These are phyloP conservation scores for Corinectria fuckeliana DNA, from an alignment of 2,329 filamentous ascomycete species.

Conservation along the genomic window DNA sequence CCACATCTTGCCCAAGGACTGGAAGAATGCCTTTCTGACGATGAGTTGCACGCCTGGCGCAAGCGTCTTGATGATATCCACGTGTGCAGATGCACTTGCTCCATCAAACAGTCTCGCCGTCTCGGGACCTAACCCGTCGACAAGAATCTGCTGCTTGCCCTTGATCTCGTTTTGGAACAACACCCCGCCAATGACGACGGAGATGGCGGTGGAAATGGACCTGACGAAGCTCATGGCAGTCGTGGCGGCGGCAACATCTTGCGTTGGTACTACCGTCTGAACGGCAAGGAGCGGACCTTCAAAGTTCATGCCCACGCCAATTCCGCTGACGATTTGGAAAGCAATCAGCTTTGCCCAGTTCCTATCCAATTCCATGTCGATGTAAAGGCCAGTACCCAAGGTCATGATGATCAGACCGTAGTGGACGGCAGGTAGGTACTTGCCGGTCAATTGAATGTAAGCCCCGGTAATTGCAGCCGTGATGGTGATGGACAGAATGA, in stretches of 20 bases:
- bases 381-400: constrained; percentile 64
- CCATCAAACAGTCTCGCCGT: constrained; percentile 59
- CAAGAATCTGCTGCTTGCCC: constrained; percentile 52
- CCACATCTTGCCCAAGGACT: constrained; percentile 37
- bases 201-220: constrained; percentile 68
- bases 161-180: constrained; percentile 75
- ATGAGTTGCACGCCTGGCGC: constrained; percentile 24
- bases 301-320: constrained; percentile 68
- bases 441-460: constrained; percentile 60
- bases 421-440: constrained; percentile 63
- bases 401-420: constrained; percentile 60
- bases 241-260: constrained; percentile 68
- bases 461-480: constrained; percentile 51
- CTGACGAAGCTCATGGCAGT: constrained; percentile 68
- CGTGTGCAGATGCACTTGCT: constrained; percentile 62
- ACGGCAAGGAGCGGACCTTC: constrained; percentile 68
- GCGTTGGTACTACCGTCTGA: constrained; percentile 64
- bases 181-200: constrained; percentile 71
- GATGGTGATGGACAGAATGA: constrained; percentile 57
- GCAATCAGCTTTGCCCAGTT: constrained; percentile 56
- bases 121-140: constrained; percentile 52
- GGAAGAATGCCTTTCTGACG: constrained; percentile 36
- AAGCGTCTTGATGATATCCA: constrained; percentile 52
- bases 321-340: constrained; percentile 65
- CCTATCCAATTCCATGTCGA: constrained; percentile 59